phyloP scores from a whole-genome alignment of 306 rosid species.

The Acacia crassicarpa region DNA sequence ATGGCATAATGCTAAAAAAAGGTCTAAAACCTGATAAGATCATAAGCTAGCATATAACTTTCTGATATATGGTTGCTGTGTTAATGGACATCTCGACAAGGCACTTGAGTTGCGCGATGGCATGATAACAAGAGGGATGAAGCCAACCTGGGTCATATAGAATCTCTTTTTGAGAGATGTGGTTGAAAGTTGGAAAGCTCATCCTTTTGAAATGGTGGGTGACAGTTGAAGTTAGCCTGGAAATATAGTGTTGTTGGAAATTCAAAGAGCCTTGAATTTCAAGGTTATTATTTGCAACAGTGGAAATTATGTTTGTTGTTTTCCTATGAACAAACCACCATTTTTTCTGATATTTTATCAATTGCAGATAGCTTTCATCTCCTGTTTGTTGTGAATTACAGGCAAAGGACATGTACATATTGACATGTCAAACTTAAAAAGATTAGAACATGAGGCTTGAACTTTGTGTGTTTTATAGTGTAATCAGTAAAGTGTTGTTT shows the following conservation, averaged over 20 bases:
- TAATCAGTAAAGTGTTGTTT: too few relatives aligned
- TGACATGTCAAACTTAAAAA: neutral
- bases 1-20: conserved; percentile 65
- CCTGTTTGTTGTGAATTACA: neutral
- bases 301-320: neutral
- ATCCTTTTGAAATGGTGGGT: conserved; percentile 1
- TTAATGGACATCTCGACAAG: conserved; percentile 66
- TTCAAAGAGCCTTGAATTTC: neutral
- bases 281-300: conserved; percentile 30
- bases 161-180: neutral
- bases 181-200: neutral
- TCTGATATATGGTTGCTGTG: conserved; percentile 82
- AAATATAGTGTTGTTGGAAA: conserved; percentile 19
- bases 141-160: conserved; percentile 42
- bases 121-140: conserved; percentile 70
- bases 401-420: neutral
- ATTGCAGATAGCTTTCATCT: conserved; percentile 8
- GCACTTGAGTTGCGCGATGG: conserved; percentile 82
- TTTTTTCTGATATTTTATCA: neutral
- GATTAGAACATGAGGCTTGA: neutral
- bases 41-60: conserved; percentile 68
- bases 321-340: neutral
- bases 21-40: conserved; percentile 77
- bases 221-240: conserved; percentile 21
- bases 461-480: neutral